Conservation (phyloP, 169 alveolate species). For the Cryptosporidium ubiquitum region DNA sequence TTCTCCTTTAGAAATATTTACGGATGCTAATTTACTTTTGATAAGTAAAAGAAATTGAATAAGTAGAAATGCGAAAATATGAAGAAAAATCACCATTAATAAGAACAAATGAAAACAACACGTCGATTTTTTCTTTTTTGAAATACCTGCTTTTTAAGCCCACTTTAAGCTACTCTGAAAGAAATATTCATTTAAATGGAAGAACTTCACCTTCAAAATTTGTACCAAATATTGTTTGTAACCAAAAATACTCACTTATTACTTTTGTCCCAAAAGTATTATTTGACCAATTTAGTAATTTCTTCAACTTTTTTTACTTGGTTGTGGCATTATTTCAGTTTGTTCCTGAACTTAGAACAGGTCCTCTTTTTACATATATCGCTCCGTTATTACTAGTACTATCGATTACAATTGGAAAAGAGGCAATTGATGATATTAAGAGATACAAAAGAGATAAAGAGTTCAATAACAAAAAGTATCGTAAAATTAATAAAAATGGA, state of each 20-base stretch:
- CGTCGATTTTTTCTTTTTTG: not conserved
- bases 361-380: constrained; percentile 94
- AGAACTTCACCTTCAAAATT: constrained; percentile 60
- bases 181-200: constrained; percentile 36
- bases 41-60: not conserved
- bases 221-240: constrained; percentile 85
- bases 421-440: constrained; percentile 94
- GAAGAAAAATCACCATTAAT: constrained; percentile 58
- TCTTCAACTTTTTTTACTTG: constrained; percentile 94
- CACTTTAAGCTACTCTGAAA: constrained; percentile 6
- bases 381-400: constrained; percentile 95
- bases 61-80: constrained; percentile 17
- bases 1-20: not conserved
- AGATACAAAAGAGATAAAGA: constrained; percentile 86
- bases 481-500: constrained; percentile 79
- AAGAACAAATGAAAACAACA: not conserved
- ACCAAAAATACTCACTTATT: constrained; percentile 89
- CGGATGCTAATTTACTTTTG: not conserved
- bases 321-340: constrained; percentile 92
- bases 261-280: constrained; percentile 92
- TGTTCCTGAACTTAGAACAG: constrained; percentile 92
- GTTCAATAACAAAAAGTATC: constrained; percentile 84
- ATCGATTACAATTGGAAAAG: constrained; percentile 91
- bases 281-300: constrained; percentile 90
- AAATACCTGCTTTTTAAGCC: not conserved